Evolutionary conservation across 805 yeast genomes (phyloP).

Genomic region (Candida manassasensis): DNA sequence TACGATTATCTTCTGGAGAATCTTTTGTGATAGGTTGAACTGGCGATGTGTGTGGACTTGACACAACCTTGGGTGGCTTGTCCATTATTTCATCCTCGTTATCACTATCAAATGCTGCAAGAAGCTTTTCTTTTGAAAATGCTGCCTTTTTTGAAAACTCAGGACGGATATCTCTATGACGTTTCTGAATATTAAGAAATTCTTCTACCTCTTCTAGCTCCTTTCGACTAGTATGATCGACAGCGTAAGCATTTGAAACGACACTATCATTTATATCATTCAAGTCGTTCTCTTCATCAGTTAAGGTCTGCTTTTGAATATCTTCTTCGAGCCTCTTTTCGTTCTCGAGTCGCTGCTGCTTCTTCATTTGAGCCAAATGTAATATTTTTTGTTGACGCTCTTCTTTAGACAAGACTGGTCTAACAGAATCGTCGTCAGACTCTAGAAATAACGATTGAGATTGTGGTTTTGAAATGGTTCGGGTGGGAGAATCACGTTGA

Average conservation of each 20-base stretch:
- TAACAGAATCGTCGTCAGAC: slow-evolving; percentile 6
- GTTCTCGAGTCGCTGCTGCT: slow-evolving; percentile 13
- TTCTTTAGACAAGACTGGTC: slow-evolving; percentile 11
- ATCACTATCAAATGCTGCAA: slow-evolving; percentile 30
- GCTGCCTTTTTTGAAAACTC: slow-evolving; percentile 19
- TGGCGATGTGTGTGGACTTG: slow-evolving; percentile 34
- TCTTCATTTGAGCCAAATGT: slow-evolving; percentile 16
- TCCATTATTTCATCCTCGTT: slow-evolving; percentile 9
- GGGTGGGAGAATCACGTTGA: too few species aligned
- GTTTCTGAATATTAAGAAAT: slow-evolving; percentile 30
- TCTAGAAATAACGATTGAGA: slow-evolving; percentile 4
- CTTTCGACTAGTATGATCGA: slow-evolving; percentile 16
- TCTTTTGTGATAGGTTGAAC: slow-evolving; percentile 7
- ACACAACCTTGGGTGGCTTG: slow-evolving; percentile 5
- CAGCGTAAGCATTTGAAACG: slow-evolving; percentile 12
- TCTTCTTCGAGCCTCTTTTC: slow-evolving; percentile 26
- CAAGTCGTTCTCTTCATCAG: slow-evolving; percentile 39
- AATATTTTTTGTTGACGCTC: slow-evolving; percentile 15
- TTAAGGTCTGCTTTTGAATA: slow-evolving; percentile 26
- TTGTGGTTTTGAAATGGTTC: neutral
- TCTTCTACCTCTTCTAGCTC: slow-evolving; percentile 29
- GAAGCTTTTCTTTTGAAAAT: slow-evolving; percentile 27
- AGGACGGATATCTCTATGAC: slow-evolving; percentile 27
- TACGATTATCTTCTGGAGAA: neutral
- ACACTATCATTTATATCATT: slow-evolving; percentile 18